Base-by-base conservation (phyloP, 129 eudicot species). In the Centella asiatica region DNA sequence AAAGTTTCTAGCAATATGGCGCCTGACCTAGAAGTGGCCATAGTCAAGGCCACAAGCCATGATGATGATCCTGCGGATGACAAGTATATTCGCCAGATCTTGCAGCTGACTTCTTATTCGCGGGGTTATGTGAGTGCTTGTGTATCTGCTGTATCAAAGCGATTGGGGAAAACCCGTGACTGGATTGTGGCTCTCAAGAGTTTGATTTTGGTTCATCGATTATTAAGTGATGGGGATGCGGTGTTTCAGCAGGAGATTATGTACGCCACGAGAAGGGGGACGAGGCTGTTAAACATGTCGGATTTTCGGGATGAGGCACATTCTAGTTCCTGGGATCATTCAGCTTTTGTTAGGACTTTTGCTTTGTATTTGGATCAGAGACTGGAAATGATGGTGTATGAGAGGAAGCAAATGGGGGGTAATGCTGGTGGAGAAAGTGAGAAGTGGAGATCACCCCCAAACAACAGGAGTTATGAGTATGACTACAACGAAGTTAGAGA, bases 41-140 rank as follows among this genome's bases (percentile, higher is more conserved):
- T 89, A 13, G 90, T 89, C 23, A 85, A 78, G 60, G 95, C 90
- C 27, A 89, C 97, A 8, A 74, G 88, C 27, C 97, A 89, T 33
- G 95, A 82, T 31, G 80, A 72, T 24, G 73, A 65, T 26, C 97
- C 97, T 1, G 63, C 89, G 19, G 84, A 83, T 18, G 85, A 89
- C 18, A 75, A 45, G 68, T 70, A 82, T 63, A 62, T 85, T 23
- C 53, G 82, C 3, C 85, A 83, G 40, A 80, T 85, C 65, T 70
- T 89, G 33, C 78, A 69, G 24, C 72, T 69, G 50, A 66, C 72
- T 12, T 52, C 74, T 3, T 66, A 54, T 36, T 66, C 78, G 8
- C 49, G 66, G 2, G 62, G 36, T 31, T 51, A 64, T 17, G 69
- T 76, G 0, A 40, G 69, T 13, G 69, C 64, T 1, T 81, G 87